These are phyloP conservation scores for Aaosphaeria pasadenensis DNA, from an alignment of 2,329 filamentous ascomycete genomes.

Conservation along the genomic window DNA sequence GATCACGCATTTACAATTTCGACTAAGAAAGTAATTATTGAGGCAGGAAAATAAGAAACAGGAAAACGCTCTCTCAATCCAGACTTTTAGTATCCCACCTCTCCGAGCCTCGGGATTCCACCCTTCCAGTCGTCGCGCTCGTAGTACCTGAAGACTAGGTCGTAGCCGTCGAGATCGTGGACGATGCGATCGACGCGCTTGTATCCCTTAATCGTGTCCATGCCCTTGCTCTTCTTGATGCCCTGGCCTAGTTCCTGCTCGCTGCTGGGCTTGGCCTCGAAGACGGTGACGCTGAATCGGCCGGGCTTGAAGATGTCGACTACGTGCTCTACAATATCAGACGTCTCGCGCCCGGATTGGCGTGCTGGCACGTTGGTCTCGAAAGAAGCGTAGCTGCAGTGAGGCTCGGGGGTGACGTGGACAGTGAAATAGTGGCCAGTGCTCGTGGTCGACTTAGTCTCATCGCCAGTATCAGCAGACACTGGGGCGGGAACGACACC, in stretches of 20 bases:
- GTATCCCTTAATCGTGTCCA: conserved; percentile 83
- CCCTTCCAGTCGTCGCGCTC: conserved; percentile 81
- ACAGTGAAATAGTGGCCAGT: conserved; percentile 87
- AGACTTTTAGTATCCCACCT: conserved; percentile 27
- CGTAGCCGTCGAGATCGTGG: conserved; percentile 95
- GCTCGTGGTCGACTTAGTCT: conserved; percentile 36
- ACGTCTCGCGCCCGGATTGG: conserved; percentile 82
- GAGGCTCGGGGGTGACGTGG: conserved; percentile 93
- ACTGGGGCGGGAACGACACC: conserved; percentile 81
- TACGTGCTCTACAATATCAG: conserved; percentile 89
- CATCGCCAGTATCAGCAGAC: conserved; percentile 44
- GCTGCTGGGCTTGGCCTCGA: conserved; percentile 72
- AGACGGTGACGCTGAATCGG: conserved; percentile 95
- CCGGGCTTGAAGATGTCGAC: conserved; percentile 95
- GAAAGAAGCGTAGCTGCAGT: conserved; percentile 97
- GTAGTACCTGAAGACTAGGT: conserved; percentile 94
- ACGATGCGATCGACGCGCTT: conserved; percentile 89
- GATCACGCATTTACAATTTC: too few relatives aligned
- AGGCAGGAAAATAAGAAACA: too few relatives aligned
- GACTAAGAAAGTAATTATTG: too few relatives aligned
- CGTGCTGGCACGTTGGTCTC: conserved; percentile 95
- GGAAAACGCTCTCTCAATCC: too few relatives aligned
- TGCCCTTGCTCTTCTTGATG: conserved; percentile 43
- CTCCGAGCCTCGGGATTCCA: conserved; percentile 61
- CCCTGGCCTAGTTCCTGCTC: conserved; percentile 42